phyloP scores from a whole-genome alignment of 768 basidiomycete genomes.

The Cytidiella melzeri region DNA sequence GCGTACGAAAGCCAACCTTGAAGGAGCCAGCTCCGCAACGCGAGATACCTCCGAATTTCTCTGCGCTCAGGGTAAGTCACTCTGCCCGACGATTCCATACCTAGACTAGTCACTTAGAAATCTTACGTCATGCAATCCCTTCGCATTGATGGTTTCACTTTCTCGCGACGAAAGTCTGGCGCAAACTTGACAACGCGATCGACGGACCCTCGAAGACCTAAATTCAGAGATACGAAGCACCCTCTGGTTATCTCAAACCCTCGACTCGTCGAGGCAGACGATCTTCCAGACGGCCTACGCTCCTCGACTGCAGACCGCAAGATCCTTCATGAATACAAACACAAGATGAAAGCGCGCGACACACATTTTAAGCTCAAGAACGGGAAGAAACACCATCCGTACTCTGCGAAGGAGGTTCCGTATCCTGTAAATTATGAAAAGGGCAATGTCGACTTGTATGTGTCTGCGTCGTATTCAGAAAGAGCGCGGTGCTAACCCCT shows the following conservation, averaged over 20 bases:
- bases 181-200: not conserved
- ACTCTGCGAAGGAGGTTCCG: conserved; percentile 44
- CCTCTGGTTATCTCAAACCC: not conserved
- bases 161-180: too few species aligned
- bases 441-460: conserved; percentile 62
- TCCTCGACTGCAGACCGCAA: conserved; percentile 60
- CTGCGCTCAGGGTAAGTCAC: too few species aligned
- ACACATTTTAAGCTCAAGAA: conserved; percentile 49
- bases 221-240: not conserved
- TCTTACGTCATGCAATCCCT: too few species aligned
- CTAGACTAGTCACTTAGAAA: too few species aligned
- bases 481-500: too few species aligned
- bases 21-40: conserved; percentile 1
- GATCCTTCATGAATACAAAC: conserved; percentile 51
- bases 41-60: not conserved
- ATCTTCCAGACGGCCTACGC: conserved; percentile 20
- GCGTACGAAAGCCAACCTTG: not conserved
- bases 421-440: conserved; percentile 66
- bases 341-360: conserved; percentile 44
- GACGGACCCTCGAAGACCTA: not conserved
- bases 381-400: conserved; percentile 53
- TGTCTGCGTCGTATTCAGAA: conserved; percentile 19
- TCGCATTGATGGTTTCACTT: not conserved
- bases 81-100: too few species aligned
- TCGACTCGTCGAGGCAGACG: conserved; percentile 3